Percentiles rank a stretch among this genome's conserved stretches.
These are phyloP conservation scores for Ophidiomyces ophidiicola DNA, from an alignment of 2,329 filamentous ascomycete genomes.

Conservation along the genomic window DNA sequence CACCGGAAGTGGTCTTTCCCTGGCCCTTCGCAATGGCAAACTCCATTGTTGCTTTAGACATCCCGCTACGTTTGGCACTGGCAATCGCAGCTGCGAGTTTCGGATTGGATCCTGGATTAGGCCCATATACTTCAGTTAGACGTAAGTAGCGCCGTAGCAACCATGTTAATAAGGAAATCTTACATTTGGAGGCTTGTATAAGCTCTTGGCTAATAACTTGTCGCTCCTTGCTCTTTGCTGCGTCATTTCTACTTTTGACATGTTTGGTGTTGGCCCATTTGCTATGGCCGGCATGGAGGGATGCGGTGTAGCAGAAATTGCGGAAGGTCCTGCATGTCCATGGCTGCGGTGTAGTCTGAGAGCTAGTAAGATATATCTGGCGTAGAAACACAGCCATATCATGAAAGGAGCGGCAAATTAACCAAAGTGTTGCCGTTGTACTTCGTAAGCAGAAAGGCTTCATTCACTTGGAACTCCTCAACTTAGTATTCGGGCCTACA, in stretches of 20 bases:
- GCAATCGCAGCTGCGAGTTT: constrained; percentile 60
- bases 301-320: constrained; percentile 37
- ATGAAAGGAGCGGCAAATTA: background rate
- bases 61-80: constrained; percentile 70
- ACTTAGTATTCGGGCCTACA: constrained; percentile 5
- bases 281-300: constrained; percentile 58
- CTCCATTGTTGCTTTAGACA: constrained; percentile 77
- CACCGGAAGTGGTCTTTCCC: constrained; percentile 63
- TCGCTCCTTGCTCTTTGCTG: constrained; percentile 58
- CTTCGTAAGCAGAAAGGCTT: background rate
- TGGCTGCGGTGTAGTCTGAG: constrained; percentile 6
- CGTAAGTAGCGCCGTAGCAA: constrained; percentile 10
- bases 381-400: constrained; percentile 13
- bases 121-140: constrained; percentile 52
- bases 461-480: no score
- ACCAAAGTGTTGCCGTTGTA: background rate
- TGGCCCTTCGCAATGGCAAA: constrained; percentile 77
- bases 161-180: no score
- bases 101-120: constrained; percentile 61
- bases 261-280: constrained; percentile 96
- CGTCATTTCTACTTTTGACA: constrained; percentile 78
- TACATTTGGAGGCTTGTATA: constrained; percentile 61
- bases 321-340: constrained; percentile 27
- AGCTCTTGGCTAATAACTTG: constrained; percentile 59
- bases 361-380: background rate